Conservation (phyloP, 1,139 yeast species). For the Hansenula lynferdii region DNA sequence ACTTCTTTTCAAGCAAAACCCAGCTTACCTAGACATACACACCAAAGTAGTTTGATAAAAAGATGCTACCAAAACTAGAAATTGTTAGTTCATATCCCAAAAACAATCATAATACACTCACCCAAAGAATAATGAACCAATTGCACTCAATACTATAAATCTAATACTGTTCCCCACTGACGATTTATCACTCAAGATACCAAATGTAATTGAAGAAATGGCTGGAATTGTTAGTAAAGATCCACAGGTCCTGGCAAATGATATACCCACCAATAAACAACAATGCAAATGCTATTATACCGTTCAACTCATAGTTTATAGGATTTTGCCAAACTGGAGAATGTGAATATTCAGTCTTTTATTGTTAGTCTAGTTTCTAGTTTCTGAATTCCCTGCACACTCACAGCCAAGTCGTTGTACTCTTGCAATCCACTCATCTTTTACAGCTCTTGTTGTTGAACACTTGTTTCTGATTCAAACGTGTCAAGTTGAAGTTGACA, state of each 20-base stretch:
- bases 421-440: not conserved
- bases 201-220: slow-evolving; percentile 4
- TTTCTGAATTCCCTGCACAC: not conserved
- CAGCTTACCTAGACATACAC: slow-evolving; percentile 27
- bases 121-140: slow-evolving; percentile 30
- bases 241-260: not conserved
- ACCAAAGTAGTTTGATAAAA: slow-evolving; percentile 31
- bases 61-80: slow-evolving; percentile 30
- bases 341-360: not conserved
- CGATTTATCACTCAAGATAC: slow-evolving; percentile 17
- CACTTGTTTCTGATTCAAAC: too few species aligned
- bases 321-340: not conserved
- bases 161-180: slow-evolving; percentile 16
- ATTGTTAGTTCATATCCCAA: slow-evolving; percentile 1
- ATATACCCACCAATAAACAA: not conserved
- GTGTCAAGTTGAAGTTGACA: too few species aligned
- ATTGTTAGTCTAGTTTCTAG: not conserved
- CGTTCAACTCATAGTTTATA: not conserved
- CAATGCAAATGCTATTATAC: not conserved
- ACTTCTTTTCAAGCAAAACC: not conserved
- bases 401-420: not conserved
- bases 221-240: slow-evolving; percentile 1
- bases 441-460: too few species aligned
- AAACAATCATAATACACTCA: slow-evolving; percentile 13
- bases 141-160: slow-evolving; percentile 19